Conservation (phyloP, 2,329 filamentous ascomycete species). For the Colletotrichum zoysiae region DNA sequence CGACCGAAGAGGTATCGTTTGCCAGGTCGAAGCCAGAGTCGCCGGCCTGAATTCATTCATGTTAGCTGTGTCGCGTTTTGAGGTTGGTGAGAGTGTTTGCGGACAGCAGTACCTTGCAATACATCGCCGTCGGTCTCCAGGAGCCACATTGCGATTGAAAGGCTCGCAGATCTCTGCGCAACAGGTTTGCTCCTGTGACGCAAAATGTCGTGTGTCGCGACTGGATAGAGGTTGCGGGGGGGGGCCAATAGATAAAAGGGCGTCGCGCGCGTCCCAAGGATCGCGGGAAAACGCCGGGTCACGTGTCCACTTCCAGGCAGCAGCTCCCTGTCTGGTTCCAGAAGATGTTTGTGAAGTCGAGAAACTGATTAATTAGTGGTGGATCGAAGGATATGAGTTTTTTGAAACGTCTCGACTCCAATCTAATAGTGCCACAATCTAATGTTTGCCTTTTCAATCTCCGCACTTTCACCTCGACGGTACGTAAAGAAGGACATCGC, state of each 20-base stretch:
- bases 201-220: constrained; percentile 2
- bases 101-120: constrained; percentile 57
- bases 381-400: background rate
- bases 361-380: accelerated
- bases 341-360: too few species aligned
- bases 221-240: constrained; percentile 26
- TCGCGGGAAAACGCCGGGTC: constrained; percentile 43
- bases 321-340: background rate
- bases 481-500: background rate
- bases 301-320: constrained; percentile 42
- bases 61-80: constrained; percentile 22
- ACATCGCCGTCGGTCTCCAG: constrained; percentile 69
- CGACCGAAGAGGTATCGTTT: constrained; percentile 89
- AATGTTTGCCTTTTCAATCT: background rate
- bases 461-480: background rate
- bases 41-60: constrained; percentile 52
- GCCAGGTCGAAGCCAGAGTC: constrained; percentile 87
- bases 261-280: constrained; percentile 21
- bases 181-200: background rate
- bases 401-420: too few species aligned
- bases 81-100: background rate
- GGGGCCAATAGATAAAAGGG: constrained; percentile 35
- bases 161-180: constrained; percentile 14
- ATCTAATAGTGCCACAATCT: background rate
- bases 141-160: constrained; percentile 69